These are phyloP conservation scores for Nigrospora osmanthi DNA, from an alignment of 2,329 filamentous ascomycete genomes.

Conservation along the genomic window DNA sequence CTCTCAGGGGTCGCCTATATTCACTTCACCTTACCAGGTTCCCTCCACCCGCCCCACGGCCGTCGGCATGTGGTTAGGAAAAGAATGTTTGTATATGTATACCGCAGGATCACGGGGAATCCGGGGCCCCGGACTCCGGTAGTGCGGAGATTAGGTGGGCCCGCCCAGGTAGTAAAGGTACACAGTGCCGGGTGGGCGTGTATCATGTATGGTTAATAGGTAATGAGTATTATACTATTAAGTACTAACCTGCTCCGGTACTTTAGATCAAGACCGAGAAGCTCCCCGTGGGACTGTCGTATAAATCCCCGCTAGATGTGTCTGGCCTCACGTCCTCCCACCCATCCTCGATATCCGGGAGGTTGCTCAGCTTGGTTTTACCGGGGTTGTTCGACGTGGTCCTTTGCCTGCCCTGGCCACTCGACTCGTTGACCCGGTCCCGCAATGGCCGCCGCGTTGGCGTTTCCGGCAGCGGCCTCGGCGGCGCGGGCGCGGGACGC, in stretches of 20 bases:
- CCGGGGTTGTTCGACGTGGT: background rate
- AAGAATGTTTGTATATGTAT: background rate
- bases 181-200: no score
- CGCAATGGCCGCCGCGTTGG: conserved; percentile 2
- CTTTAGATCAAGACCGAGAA: conserved; percentile 2
- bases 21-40: background rate
- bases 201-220: no score
- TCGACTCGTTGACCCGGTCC: conserved; percentile 1
- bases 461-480: conserved; percentile 3
- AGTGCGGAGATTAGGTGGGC: background rate
- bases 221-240: background rate
- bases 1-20: background rate
- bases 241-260: background rate
- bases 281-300: background rate
- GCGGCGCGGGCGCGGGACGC: background rate
- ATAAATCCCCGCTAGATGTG: background rate
- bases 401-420: background rate
- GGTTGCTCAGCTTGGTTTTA: conserved; percentile 1
- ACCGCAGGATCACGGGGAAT: background rate
- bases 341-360: conserved; percentile 1
- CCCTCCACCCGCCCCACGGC: background rate
- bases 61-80: no score
- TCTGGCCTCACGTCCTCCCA: conserved; percentile 5
- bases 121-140: background rate
- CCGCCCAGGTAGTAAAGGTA: background rate